Conservation (phyloP, 2,329 filamentous ascomycete species). For the Paecilomyces niveus region DNA sequence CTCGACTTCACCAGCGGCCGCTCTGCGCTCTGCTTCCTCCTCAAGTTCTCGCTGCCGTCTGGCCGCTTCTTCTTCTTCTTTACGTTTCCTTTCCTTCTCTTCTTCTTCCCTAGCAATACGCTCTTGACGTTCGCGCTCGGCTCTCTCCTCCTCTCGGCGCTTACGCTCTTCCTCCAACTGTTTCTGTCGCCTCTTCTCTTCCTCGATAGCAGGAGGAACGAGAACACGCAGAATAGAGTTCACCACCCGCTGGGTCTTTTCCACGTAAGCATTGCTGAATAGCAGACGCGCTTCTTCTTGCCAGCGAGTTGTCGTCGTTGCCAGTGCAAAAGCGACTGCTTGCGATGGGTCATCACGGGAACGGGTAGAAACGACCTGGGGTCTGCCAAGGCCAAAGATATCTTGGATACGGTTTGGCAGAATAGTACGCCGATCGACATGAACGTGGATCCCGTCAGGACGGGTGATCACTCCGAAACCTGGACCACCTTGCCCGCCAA, state of each 20-base stretch:
- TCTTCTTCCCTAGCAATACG: conserved; percentile 61
- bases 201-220: conserved; percentile 76
- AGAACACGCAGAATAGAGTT: conserved; percentile 65
- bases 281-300: conserved; percentile 83
- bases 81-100: conserved; percentile 62
- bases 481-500: conserved; percentile 37
- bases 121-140: conserved; percentile 56
- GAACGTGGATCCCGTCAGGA: conserved; percentile 48
- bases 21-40: conserved; percentile 50
- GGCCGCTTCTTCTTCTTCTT: conserved; percentile 63
- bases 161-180: conserved; percentile 50
- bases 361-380: conserved; percentile 22
- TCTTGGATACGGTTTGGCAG: conserved; percentile 50
- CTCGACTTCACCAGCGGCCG: conserved; percentile 33
- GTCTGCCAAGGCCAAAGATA: conserved; percentile 30
- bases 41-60: conserved; percentile 54
- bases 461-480: conserved; percentile 37
- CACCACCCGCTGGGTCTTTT: conserved; percentile 62
- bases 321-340: conserved; percentile 66
- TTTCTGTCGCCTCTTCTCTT: conserved; percentile 64
- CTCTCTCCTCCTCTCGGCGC: conserved; percentile 54
- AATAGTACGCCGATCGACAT: conserved; percentile 45
- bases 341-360: conserved; percentile 51
- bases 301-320: conserved; percentile 70
- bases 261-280: conserved; percentile 61